A percentile compares a stretch with the other conserved stretches of the same genome.
These are phyloP conservation scores for Hansfordia pulvinata DNA, from an alignment of 2,329 filamentous ascomycete species.

Conservation along the genomic window DNA sequence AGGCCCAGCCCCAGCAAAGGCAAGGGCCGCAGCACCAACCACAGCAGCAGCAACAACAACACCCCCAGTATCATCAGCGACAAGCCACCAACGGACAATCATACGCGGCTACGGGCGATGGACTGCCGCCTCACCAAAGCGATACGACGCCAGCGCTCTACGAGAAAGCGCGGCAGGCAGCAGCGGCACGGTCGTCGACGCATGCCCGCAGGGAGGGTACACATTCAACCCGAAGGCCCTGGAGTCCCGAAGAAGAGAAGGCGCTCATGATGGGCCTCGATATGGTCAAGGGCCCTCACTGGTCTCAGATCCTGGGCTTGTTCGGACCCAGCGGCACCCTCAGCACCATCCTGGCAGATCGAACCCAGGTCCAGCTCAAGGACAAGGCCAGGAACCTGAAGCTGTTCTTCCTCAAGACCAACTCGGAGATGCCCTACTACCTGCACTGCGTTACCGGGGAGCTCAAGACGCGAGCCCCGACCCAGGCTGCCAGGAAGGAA, in stretches of 20 bases:
- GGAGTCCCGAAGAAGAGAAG: slow-evolving; percentile 82
- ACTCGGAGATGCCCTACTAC: slow-evolving; percentile 81
- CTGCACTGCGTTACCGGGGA: slow-evolving; percentile 81
- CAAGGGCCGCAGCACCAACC: no score
- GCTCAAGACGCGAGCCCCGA: slow-evolving; percentile 71
- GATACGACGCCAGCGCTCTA: slow-evolving; percentile 41
- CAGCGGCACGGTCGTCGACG: slow-evolving; percentile 39
- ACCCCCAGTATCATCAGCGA: slow-evolving; percentile 14
- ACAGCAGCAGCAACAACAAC: slow-evolving; percentile 7
- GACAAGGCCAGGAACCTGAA: slow-evolving; percentile 87
- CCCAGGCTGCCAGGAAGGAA: slow-evolving; percentile 55
- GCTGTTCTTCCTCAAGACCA: slow-evolving; percentile 82
- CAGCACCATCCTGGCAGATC: slow-evolving; percentile 72
- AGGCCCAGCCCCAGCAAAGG: not conserved
- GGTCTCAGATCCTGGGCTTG: slow-evolving; percentile 79
- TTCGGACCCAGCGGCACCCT: slow-evolving; percentile 71
- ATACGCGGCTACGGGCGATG: slow-evolving; percentile 14
- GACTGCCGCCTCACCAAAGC: slow-evolving; percentile 41
- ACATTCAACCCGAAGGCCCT: slow-evolving; percentile 58
- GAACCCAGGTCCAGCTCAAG: slow-evolving; percentile 84
- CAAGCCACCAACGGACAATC: slow-evolving; percentile 6
- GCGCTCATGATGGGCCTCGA: slow-evolving; percentile 81
- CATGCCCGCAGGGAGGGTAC: slow-evolving; percentile 42
- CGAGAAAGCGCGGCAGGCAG: slow-evolving; percentile 44
- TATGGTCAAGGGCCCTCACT: slow-evolving; percentile 80